phyloP scores from a whole-genome alignment of 176 grass and related monocot genomes.

The Dendrocalamus sinicus region DNA sequence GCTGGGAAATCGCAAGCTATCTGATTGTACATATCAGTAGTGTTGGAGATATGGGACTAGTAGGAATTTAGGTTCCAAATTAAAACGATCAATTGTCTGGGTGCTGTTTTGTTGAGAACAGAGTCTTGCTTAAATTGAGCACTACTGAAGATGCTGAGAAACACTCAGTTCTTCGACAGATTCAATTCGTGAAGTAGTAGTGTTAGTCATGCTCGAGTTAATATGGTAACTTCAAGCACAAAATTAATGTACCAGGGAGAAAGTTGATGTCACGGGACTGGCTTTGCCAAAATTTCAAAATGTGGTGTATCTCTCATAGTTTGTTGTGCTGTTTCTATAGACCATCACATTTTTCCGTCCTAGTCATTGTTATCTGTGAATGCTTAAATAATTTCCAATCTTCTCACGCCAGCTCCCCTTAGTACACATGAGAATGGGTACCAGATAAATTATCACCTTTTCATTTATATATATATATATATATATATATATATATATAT shows the following conservation, averaged over 20 bases:
- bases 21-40: background rate
- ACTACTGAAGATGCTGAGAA: background rate
- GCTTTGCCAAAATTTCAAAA: background rate
- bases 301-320: background rate
- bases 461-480: too few relatives aligned
- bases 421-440: background rate
- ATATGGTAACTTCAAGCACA: background rate
- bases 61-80: background rate
- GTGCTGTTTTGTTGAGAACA: background rate
- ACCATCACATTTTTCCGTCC: background rate
- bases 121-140: background rate
- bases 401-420: background rate
- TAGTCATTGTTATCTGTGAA: background rate
- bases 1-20: background rate
- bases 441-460: accelerated
- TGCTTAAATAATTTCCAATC: background rate
- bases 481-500: too few relatives aligned
- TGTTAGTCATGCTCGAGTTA: background rate
- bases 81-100: background rate
- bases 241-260: background rate
- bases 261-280: background rate
- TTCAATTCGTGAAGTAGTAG: background rate
- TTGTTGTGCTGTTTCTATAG: constrained; percentile 16
- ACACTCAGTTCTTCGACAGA: background rate
- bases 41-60: background rate